phyloP scores from a whole-genome alignment of 2,329 filamentous ascomycete genomes.

The Epichloe gansuensis region DNA sequence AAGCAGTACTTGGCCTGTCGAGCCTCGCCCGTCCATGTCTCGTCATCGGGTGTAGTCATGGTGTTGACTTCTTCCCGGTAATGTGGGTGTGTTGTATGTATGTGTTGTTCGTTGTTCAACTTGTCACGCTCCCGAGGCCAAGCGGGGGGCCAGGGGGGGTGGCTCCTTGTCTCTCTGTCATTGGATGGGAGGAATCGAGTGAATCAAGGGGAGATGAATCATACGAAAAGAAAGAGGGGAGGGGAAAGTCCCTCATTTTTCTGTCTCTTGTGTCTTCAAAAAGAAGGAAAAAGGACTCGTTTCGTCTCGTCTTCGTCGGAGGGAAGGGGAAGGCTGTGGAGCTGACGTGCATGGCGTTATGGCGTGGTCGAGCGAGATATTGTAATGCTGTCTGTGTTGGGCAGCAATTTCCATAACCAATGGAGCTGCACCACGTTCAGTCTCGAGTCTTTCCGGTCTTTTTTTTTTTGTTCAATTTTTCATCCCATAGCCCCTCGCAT shows the following conservation, averaged over 20 bases:
- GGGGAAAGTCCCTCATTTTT: too few relatives aligned
- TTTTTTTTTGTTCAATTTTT: background rate
- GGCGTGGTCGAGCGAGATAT: background rate
- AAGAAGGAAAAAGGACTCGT: background rate
- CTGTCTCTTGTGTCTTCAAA: background rate
- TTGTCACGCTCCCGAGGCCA: background rate
- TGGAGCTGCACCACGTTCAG: constrained; percentile 3
- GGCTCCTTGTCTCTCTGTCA: too few relatives aligned
- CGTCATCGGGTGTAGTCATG: background rate
- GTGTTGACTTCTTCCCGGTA: background rate
- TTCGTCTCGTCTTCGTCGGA: background rate
- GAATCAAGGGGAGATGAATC: too few relatives aligned
- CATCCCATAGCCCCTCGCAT: too few relatives aligned
- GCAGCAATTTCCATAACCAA: constrained; percentile 2
- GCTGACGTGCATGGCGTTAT: background rate
- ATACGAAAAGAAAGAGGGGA: too few relatives aligned
- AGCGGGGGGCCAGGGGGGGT: too few relatives aligned
- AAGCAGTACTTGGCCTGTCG: constrained; percentile 25
- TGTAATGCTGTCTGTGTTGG: background rate
- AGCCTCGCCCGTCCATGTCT: background rate
- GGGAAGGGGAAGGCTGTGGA: background rate
- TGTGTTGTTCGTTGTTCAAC: background rate
- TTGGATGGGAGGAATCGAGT: too few relatives aligned
- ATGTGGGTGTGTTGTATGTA: too few relatives aligned
- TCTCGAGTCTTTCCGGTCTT: background rate